phyloP scores from a whole-genome alignment of 352 stramenopile genomes.

The Globisporangium middletonii region DNA sequence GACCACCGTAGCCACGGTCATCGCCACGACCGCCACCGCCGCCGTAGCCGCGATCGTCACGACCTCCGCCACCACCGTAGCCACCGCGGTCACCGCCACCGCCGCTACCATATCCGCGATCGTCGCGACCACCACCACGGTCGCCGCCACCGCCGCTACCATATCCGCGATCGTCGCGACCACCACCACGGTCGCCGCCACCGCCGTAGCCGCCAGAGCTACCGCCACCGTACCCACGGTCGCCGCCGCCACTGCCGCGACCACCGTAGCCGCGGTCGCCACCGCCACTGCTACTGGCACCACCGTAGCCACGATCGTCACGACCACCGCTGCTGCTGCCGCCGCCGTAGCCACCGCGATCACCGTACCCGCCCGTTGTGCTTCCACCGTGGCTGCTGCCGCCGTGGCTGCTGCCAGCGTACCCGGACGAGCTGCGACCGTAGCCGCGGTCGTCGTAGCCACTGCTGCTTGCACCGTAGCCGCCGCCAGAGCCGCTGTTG shows the following conservation, averaged over 20 bases:
- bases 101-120: conserved; percentile 9
- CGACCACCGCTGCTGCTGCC: no score
- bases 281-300: not conserved
- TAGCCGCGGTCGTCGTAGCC: conserved; percentile 14
- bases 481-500: not conserved
- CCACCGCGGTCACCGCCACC: conserved; percentile 4
- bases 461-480: not conserved
- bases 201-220: conserved; percentile 6
- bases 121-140: not conserved
- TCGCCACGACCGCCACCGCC: conserved; percentile 4
- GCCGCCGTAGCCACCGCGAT: conserved; percentile 15
- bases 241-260: not conserved
- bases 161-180: conserved; percentile 7
- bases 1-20: conserved; percentile 12
- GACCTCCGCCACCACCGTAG: conserved; percentile 2
- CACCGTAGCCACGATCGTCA: conserved; percentile 1
- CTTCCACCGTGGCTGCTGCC: conserved; percentile 9
- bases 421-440: conserved; percentile 16
- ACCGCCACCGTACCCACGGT: conserved; percentile 1
- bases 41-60: conserved; percentile 12
- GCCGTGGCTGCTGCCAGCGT: conserved; percentile 14
- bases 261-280: not conserved
- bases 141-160: not conserved
- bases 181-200: not conserved
- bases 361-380: conserved; percentile 13